Evolutionary conservation across 179 eudicot genomes (phyloP).

Genomic region (Carnegiea gigantea): DNA sequence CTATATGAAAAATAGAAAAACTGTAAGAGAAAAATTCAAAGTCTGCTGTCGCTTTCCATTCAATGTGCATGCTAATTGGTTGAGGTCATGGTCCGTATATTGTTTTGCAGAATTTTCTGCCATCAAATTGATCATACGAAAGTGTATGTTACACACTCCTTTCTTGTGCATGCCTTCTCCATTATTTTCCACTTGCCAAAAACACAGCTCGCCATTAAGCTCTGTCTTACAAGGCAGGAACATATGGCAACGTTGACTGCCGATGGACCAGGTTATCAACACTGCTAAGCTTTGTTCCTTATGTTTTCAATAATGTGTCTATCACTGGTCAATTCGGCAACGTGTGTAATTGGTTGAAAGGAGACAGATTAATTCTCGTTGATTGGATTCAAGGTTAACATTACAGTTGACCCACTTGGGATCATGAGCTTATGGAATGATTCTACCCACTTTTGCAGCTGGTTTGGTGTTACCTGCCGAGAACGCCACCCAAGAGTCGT

Average conservation of each 20-base stretch:
- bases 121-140: too few species aligned
- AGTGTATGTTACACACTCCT: too few species aligned
- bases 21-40: too few species aligned
- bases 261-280: not conserved
- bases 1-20: too few species aligned
- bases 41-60: too few species aligned
- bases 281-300: not conserved
- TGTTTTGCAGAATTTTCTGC: too few species aligned
- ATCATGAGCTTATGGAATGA: slow-evolving; percentile 24
- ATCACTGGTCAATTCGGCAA: not conserved
- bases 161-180: too few species aligned
- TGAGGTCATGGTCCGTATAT: too few species aligned
- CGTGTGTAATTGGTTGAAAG: not conserved
- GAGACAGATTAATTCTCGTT: not conserved
- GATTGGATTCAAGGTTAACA: slow-evolving; percentile 13
- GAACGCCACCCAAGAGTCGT: not conserved
- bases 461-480: slow-evolving; percentile 21
- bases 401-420: slow-evolving; percentile 23
- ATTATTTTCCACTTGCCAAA: too few species aligned
- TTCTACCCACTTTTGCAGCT: slow-evolving; percentile 11
- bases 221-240: too few species aligned
- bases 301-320: not conserved
- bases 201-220: too few species aligned
- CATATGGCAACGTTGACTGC: not conserved
- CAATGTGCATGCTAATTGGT: too few species aligned